phyloP scores from a whole-genome alignment of 306 rosid genomes.

The Lathyrus sativus region DNA sequence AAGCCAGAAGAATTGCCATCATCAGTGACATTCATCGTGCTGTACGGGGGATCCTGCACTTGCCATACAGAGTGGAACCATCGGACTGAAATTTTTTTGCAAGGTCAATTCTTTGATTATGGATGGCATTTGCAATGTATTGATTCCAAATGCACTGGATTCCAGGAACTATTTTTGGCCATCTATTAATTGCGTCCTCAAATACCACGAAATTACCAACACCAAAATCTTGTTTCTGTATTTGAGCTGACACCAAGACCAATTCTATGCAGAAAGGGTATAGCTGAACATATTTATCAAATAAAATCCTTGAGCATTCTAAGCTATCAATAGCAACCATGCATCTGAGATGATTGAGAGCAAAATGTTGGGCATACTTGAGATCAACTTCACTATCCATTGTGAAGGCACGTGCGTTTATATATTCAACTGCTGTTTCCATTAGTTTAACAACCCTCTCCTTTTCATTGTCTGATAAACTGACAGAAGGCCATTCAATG shows the following conservation, averaged over 20 bases:
- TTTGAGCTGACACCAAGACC: slow-evolving; percentile 56
- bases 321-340: slow-evolving; percentile 63
- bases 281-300: slow-evolving; percentile 64
- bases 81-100: slow-evolving; percentile 63
- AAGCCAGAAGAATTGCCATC: slow-evolving; percentile 46
- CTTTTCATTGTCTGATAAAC: slow-evolving; percentile 59
- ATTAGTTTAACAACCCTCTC: slow-evolving; percentile 65
- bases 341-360: slow-evolving; percentile 79
- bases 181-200: slow-evolving; percentile 67
- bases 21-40: slow-evolving; percentile 27
- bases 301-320: slow-evolving; percentile 55
- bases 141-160: slow-evolving; percentile 92
- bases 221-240: slow-evolving; percentile 45
- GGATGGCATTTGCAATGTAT: slow-evolving; percentile 66
- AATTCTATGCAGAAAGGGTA: slow-evolving; percentile 84
- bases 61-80: slow-evolving; percentile 73
- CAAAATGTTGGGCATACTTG: slow-evolving; percentile 66
- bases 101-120: slow-evolving; percentile 52
- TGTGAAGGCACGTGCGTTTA: slow-evolving; percentile 53
- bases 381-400: slow-evolving; percentile 51
- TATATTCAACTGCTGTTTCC: slow-evolving; percentile 61
- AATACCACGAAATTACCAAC: slow-evolving; percentile 55
- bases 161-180: slow-evolving; percentile 87
- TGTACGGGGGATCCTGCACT: slow-evolving; percentile 43
- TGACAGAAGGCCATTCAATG: slow-evolving; percentile 72